Base-by-base conservation (phyloP, 140 eudicot species). In the Stevia rebaudiana region DNA sequence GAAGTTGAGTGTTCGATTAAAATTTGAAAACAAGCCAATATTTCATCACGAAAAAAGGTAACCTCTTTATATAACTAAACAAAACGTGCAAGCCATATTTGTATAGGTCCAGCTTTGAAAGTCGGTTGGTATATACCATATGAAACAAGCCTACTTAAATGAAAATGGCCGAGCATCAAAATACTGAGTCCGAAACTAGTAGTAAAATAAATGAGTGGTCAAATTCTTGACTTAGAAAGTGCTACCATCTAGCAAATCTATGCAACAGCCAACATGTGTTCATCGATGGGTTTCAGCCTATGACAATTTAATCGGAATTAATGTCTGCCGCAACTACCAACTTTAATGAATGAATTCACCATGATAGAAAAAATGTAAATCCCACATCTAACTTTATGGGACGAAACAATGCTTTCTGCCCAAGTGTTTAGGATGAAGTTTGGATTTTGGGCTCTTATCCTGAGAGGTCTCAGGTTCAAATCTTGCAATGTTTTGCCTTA, bases 341-440 rank as follows among this genome's bases (percentile, higher is more conserved):
- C 56, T 68, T 42, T 5, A 68, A 68, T 68, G 73, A 53, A 53
- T 10, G 0, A 67, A 8, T 51, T 40, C 65, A 68, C 73, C 65
- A 39, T 17, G 4, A 53, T 28, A 4, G 33, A 4, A 1, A 28
- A 28, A 28, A 28, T 1, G 33, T 28, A 28, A 28, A 28, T 28
- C 2, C 33, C 2, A 2, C 33, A 28, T 28, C 33, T 28, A 28
- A 28, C 33, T 28, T 28, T 28, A n/a, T n/a, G n/a, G n/a, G n/a
- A n/a, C n/a, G n/a, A n/a, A n/a, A n/a, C n/a, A n/a, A n/a, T n/a
- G n/a, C n/a, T n/a, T n/a, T n/a, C n/a, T n/a, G n/a, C n/a, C n/a
- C n/a, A n/a, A n/a, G n/a, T n/a, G n/a, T n/a, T n/a, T n/a, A n/a
- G n/a, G n/a, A n/a, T n/a, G n/a, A n/a, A n/a, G n/a, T n/a, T n/a